Conservation (phyloP, 2,329 filamentous ascomycete species). For the Verruconis gallopava region DNA sequence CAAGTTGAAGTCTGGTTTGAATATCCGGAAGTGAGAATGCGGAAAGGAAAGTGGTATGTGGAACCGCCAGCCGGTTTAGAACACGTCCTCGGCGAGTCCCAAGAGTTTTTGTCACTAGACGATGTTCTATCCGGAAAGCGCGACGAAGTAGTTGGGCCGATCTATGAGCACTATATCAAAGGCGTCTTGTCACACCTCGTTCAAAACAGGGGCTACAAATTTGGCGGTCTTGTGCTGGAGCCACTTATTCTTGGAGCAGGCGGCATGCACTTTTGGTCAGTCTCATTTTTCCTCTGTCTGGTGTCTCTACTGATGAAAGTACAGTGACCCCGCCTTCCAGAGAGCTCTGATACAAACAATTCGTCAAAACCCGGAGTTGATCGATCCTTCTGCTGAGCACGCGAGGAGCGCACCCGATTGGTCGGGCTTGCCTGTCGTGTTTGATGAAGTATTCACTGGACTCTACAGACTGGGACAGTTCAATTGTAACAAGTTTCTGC, state of each 20-base stretch:
- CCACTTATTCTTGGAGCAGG: slow-evolving; percentile 70
- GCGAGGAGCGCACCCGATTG: slow-evolving; percentile 31
- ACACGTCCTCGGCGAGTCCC: slow-evolving; percentile 31
- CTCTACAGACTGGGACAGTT: slow-evolving; percentile 68
- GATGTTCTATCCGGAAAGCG: slow-evolving; percentile 28
- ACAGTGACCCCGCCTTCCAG: slow-evolving; percentile 70
- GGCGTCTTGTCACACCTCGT: slow-evolving; percentile 41
- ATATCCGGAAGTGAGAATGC: slow-evolving; percentile 58
- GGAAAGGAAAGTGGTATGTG: slow-evolving; percentile 53
- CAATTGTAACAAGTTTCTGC: slow-evolving; percentile 56
- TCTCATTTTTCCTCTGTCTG: slow-evolving; percentile 12
- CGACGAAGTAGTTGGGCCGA: slow-evolving; percentile 19
- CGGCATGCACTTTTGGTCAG: slow-evolving; percentile 69
- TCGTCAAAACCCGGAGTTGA: slow-evolving; percentile 45
- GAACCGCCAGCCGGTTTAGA: slow-evolving; percentile 40
- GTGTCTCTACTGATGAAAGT: slow-evolving; percentile 10
- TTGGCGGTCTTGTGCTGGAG: slow-evolving; percentile 69
- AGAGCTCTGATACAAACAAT: slow-evolving; percentile 54
- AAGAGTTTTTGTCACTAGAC: slow-evolving; percentile 20
- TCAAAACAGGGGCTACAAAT: slow-evolving; percentile 45
- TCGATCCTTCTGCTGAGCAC: slow-evolving; percentile 23
- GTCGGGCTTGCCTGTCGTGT: slow-evolving; percentile 65
- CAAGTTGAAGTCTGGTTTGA: slow-evolving; percentile 50
- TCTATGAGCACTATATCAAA: slow-evolving; percentile 49
- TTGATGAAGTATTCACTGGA: slow-evolving; percentile 81